phyloP scores from a whole-genome alignment of 169 alveolate species.

The Plasmodium adleri region DNA sequence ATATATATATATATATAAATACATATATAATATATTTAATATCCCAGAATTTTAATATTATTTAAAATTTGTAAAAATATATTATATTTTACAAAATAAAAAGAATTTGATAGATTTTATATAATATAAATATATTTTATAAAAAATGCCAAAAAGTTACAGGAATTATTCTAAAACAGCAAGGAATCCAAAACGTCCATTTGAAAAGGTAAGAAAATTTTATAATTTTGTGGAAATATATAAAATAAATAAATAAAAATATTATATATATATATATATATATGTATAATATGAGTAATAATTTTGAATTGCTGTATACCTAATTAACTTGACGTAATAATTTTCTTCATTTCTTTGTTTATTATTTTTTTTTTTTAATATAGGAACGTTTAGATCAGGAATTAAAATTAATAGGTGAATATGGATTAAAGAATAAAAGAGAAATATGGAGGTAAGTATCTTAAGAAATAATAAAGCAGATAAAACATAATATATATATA shows the following conservation, averaged over 20 bases:
- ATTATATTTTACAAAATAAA: slow-evolving; percentile 6
- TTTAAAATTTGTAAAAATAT: too few relatives aligned
- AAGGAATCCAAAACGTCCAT: slow-evolving; percentile 96
- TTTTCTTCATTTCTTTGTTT: background rate
- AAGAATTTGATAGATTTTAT: background rate
- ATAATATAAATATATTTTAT: too few relatives aligned
- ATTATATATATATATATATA: background rate
- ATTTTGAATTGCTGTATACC: background rate
- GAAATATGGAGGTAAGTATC: slow-evolving; percentile 94
- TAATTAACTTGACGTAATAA: too few relatives aligned
- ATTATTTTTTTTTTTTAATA: background rate
- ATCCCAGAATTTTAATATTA: too few relatives aligned
- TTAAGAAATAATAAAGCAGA: background rate
- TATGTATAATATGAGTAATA: background rate
- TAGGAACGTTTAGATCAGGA: slow-evolving; percentile 96
- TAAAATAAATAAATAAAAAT: background rate
- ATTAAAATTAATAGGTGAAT: slow-evolving; percentile 98
- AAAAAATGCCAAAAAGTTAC: slow-evolving; percentile 88
- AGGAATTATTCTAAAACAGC: slow-evolving; percentile 92
- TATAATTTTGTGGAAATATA: background rate
- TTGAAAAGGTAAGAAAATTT: slow-evolving; percentile 91
- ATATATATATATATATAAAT: too few relatives aligned
- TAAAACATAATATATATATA: too few relatives aligned
- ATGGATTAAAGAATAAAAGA: slow-evolving; percentile 99
- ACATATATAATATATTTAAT: too few relatives aligned